These are phyloP conservation scores for Olyra latifolia DNA, from an alignment of 176 grass and related monocot species.

Conservation along the genomic window DNA sequence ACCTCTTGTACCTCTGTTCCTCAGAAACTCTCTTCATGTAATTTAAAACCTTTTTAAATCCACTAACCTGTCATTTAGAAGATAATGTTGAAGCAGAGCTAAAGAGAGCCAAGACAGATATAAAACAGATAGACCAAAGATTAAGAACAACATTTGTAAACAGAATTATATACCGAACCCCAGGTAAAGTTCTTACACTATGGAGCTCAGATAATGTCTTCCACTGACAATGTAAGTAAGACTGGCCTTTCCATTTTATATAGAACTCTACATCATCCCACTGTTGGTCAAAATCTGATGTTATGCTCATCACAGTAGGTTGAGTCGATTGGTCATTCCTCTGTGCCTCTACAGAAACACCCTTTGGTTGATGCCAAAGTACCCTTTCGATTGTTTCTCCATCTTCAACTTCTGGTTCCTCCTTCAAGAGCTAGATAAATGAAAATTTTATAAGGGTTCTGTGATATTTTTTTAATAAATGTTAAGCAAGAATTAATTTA, in stretches of 20 bases:
- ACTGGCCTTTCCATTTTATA: conserved; percentile 98
- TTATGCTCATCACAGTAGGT: conserved; percentile 67
- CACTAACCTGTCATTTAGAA: conserved; percentile 81
- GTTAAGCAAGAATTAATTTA: neutral
- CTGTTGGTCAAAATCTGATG: conserved; percentile 55
- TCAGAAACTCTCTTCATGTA: conserved; percentile 94
- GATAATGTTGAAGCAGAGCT: conserved; percentile 20
- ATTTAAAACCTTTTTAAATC: conserved; percentile 98
- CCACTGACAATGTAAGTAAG: conserved; percentile 95
- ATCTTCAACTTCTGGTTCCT: conserved; percentile 83
- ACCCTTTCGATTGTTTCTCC: conserved; percentile 92
- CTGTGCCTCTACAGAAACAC: conserved; percentile 71
- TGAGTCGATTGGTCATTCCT: conserved; percentile 62
- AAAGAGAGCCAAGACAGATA: neutral
- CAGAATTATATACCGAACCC: neutral
- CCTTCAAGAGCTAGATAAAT: conserved; percentile 60
- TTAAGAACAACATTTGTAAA: conserved; percentile 13
- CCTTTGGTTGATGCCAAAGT: conserved; percentile 88
- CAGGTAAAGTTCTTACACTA: conserved; percentile 51
- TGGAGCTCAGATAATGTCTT: conserved; percentile 81
- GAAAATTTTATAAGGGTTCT: conserved; percentile 4
- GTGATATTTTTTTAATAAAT: neutral
- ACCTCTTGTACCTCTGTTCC: conserved; percentile 86
- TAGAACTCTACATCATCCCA: conserved; percentile 98
- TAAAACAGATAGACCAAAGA: conserved; percentile 8